Conservation (phyloP, 768 basidiomycete genomes). For the Agrocybe chaxingu region DNA sequence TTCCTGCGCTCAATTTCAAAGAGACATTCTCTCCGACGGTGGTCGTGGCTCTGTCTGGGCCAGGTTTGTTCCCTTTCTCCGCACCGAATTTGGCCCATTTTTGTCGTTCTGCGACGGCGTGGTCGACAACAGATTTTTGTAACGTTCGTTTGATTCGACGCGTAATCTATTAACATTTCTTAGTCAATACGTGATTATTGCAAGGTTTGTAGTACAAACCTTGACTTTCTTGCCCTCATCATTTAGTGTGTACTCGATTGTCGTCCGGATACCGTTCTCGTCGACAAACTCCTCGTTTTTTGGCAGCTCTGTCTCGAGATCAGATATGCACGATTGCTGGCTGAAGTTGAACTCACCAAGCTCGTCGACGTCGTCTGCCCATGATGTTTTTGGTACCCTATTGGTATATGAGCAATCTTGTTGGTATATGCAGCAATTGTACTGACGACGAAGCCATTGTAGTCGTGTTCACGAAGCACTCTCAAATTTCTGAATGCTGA, state of each 20-base stretch:
- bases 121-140: constrained; percentile 91
- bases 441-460: constrained; percentile 34
- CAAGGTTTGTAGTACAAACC: constrained; percentile 35
- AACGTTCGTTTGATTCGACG: constrained; percentile 82
- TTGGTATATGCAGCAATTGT: background rate
- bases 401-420: background rate
- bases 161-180: constrained; percentile 56
- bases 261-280: constrained; percentile 85
- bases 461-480: background rate
- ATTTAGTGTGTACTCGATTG: constrained; percentile 77
- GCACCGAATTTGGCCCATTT: constrained; percentile 92
- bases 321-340: background rate
- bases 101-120: constrained; percentile 89
- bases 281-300: constrained; percentile 73
- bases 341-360: constrained; percentile 38
- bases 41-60: constrained; percentile 91
- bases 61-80: constrained; percentile 82
- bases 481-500: too few species aligned
- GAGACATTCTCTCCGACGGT: constrained; percentile 72
- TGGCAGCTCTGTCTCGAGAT: constrained; percentile 34
- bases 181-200: background rate
- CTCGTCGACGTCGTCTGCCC: constrained; percentile 88
- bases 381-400: constrained; percentile 65
- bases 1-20: constrained; percentile 51
- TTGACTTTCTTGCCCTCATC: constrained; percentile 96